Evolutionary conservation across 305 asterid genomes (phyloP).

Genomic region (Fraxinus albicans): DNA sequence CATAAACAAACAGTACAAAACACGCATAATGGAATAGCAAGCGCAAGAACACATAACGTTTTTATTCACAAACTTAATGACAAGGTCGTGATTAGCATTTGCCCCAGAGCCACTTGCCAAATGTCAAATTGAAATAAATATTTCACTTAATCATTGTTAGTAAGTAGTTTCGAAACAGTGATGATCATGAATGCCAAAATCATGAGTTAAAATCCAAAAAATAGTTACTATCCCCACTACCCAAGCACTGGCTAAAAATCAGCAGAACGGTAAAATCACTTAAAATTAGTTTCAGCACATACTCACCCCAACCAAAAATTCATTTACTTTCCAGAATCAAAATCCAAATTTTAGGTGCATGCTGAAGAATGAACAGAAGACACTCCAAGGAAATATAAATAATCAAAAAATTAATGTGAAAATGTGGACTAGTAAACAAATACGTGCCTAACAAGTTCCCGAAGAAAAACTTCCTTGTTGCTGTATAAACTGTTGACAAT

Average conservation of each 20-base stretch:
- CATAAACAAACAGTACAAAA: background rate
- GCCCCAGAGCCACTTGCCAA: background rate
- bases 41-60: background rate
- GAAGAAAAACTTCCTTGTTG: slow-evolving; percentile 94
- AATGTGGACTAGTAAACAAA: background rate
- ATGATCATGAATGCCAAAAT: background rate
- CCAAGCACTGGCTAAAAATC: background rate
- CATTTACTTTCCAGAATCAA: background rate
- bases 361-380: background rate
- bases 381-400: background rate
- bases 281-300: background rate
- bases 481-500: slow-evolving; percentile 94
- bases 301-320: background rate
- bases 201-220: background rate
- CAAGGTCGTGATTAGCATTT: background rate
- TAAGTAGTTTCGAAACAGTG: background rate
- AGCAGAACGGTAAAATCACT: background rate
- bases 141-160: background rate
- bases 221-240: background rate
- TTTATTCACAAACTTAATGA: background rate
- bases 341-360: background rate
- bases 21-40: background rate
- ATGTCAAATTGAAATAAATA: background rate
- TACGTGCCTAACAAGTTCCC: slow-evolving; percentile 92
- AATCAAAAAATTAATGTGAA: background rate